Conservation (phyloP, 2,329 filamentous ascomycete species). For the Exophiala mesophila region DNA sequence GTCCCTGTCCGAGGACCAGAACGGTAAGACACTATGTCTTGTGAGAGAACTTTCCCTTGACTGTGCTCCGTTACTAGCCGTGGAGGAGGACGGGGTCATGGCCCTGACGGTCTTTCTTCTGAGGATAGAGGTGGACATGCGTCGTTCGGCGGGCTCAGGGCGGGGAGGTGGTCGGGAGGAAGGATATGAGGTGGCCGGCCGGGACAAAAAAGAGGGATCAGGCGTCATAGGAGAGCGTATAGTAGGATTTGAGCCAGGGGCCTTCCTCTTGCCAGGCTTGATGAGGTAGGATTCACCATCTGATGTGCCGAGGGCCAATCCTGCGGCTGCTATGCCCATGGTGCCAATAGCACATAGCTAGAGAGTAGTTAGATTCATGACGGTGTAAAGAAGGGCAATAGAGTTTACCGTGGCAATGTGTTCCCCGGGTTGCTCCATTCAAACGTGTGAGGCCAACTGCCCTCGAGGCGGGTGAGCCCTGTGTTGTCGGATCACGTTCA, state of each 20-base stretch:
- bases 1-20: slow-evolving; percentile 21
- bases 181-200: slow-evolving; percentile 26
- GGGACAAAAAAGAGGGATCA: slow-evolving; percentile 28
- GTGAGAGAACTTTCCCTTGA: slow-evolving; percentile 26
- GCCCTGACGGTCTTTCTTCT: slow-evolving; percentile 13
- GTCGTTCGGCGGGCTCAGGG: slow-evolving; percentile 15
- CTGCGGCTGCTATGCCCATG: slow-evolving; percentile 56
- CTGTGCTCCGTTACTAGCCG: slow-evolving; percentile 12
- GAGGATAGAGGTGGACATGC: slow-evolving; percentile 18
- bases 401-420: slow-evolving; percentile 22
- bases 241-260: slow-evolving; percentile 30
- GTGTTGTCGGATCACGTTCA: slow-evolving; percentile 14
- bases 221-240: slow-evolving; percentile 16
- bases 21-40: slow-evolving; percentile 20
- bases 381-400: not conserved
- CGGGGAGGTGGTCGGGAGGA: slow-evolving; percentile 8
- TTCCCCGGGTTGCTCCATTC: slow-evolving; percentile 23
- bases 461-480: slow-evolving; percentile 20
- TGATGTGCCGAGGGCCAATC: slow-evolving; percentile 53
- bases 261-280: slow-evolving; percentile 34
- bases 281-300: slow-evolving; percentile 29
- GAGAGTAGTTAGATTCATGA: slow-evolving; percentile 5
- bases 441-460: slow-evolving; percentile 13
- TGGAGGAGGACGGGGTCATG: slow-evolving; percentile 9
- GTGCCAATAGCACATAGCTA: slow-evolving; percentile 62